Base-by-base conservation (phyloP, 225 moss, liverwort and hornwort genomes). In the Thuidium tamariscinum region DNA sequence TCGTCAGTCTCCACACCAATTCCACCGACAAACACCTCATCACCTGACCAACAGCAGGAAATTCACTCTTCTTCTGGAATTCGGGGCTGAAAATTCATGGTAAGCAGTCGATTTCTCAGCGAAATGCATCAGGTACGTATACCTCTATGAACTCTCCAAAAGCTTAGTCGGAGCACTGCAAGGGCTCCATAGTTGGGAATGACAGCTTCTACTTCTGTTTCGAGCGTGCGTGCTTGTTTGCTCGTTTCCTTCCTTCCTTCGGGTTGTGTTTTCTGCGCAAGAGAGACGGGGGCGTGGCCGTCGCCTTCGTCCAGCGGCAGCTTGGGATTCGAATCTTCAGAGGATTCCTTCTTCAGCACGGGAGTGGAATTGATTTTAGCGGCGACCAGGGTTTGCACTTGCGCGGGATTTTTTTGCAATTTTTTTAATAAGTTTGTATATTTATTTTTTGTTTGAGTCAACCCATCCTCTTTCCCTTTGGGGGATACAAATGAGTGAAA, bases 321-420 rank as follows among this genome's bases (percentile, higher is more conserved):
- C 82, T 29, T 29, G 27, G 37, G 66, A 67, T 67, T 49, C 67
- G 82, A 69, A 82, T 41, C 56, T 78, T 7, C 54, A 55, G 6
- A 14, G 68, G 69, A 82, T 82, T 82, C 67, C 37, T 82, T 37
- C 39, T 52, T 29, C 60, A 12, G 30, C 13, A 42, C 19, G 19
- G 19, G 19, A 29, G 60, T 41, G 42, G 42, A 59, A 60, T 29
- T 79, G 27, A 60, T 20, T 9, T 30, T 4, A 29, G 60, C 79
- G 79, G 79, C 60, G 41, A 41, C 13, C 5, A 61, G 61, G 61
- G 61, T 57, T 79, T 61, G 16, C 10, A 13, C 30, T 20, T 8
- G 2, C 17, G 56, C 25, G 7, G 4, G 1, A 2, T 5, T 41
- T 9, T 10, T 6, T n/a, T n/a, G n/a, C n/a, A n/a, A n/a, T n/a